Evolutionary conservation across 208 protist species (phyloP), one percentile per base, ranked within the genome.

Genomic region (Leishmania braziliensis): DNA sequence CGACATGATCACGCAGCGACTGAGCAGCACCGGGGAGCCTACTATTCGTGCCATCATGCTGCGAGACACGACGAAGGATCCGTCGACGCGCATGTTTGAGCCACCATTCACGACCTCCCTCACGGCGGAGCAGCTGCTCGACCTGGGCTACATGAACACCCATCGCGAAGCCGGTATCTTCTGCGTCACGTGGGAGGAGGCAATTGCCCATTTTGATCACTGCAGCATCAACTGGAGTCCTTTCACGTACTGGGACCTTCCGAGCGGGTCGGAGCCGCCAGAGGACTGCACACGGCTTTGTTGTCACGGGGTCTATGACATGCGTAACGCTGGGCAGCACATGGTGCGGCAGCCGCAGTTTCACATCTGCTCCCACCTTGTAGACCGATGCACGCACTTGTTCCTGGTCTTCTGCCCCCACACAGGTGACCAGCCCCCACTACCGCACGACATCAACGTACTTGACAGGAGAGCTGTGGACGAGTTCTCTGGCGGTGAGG

Each of bases 111-210:
- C 16, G 73, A 85, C 82, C 9, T 66, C 77, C 53, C 62, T 85
- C 26, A 79, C 82, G 14, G 72, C 75, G 51, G 77, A 54, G 43
- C 29, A 69, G 71, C 82, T 82, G 39, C 53, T n/a, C 46, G 73
- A 60, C 63, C 68, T 96, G 23, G 86, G 84, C 48, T 89, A 91
- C 82, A 92, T 80, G n/a, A 58, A 75, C 26, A 77, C 81, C 4
- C 76, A 88, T 36, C 89, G 86, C 36, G 84, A 92, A 20, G 75
- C 85, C 51, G 95, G 95, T 29, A 79, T 97, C 14, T 98, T 98
- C 78, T 96, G 93, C 84, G 90, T 98, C 20, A 83, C 88, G 20
- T 96, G 93, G 92, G 84, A 86, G 56, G 92, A 96, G 79, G 86
- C 90, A 1, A 75, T 84, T n/a, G 48, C n/a, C 26, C 84, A 89